A percentile compares a stretch with the other conserved stretches of the same genome.
These are phyloP conservation scores for Discostella stelligera DNA, from an alignment of 352 stramenopile species.

Conservation along the genomic window DNA sequence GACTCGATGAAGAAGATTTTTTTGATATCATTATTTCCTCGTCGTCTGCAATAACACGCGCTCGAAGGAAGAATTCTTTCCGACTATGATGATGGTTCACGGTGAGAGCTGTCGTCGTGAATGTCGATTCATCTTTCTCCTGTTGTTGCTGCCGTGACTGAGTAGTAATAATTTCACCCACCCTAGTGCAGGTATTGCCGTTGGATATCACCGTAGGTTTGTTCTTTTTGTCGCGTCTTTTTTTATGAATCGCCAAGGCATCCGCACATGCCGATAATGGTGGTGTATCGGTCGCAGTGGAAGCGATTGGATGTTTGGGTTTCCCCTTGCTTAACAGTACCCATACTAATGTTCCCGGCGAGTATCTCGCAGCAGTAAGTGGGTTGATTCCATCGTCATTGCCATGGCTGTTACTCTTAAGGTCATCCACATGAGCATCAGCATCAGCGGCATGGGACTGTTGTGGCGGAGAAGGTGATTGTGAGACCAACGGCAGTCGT, in stretches of 20 bases:
- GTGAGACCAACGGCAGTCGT: neutral
- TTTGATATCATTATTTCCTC: neutral
- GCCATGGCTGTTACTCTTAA: neutral
- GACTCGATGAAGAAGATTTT: neutral
- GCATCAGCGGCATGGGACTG: neutral
- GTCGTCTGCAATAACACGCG: slow-evolving; percentile 39
- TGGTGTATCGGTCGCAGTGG: neutral
- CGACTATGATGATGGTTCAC: slow-evolving; percentile 10
- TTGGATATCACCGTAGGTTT: neutral
- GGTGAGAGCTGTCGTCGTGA: neutral
- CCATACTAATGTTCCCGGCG: slow-evolving; percentile 30
- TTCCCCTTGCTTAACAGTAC: slow-evolving; percentile 35
- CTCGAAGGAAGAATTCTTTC: slow-evolving; percentile 48
- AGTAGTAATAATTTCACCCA: too few species aligned
- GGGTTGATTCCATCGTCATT: neutral
- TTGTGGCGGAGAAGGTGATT: neutral
- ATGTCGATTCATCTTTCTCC: too few species aligned
- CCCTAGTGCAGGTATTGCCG: neutral
- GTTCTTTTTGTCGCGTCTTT: slow-evolving; percentile 38
- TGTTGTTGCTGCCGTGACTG: too few species aligned
- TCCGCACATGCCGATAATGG: neutral
- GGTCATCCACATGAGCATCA: neutral
- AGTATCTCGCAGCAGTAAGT: slow-evolving; percentile 12
- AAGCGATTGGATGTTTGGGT: neutral
- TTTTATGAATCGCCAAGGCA: slow-evolving; percentile 29